Evolutionary conservation across 2,329 filamentous ascomycete genomes (phyloP).

Genomic region (Ascomycota sp.): DNA sequence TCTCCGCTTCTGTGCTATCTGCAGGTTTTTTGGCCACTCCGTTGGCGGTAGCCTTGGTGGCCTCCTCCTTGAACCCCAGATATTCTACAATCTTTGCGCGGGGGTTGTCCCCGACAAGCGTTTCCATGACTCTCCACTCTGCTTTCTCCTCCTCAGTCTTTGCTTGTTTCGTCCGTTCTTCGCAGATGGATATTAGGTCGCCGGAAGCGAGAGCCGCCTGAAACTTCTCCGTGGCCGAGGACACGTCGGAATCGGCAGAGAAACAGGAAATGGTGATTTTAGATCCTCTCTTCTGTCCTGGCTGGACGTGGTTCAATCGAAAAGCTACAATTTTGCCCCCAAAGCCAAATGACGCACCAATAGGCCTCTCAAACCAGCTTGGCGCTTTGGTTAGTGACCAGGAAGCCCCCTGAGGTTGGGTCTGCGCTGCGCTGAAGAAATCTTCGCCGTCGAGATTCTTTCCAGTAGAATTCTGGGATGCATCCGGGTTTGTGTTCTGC

Average conservation of each 20-base stretch:
- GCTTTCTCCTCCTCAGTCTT: conserved; percentile 78
- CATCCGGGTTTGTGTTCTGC: conserved; percentile 70
- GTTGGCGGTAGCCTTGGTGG: conserved; percentile 24
- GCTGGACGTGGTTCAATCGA: conserved; percentile 30
- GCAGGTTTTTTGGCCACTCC: conserved; percentile 8
- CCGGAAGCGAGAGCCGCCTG: conserved; percentile 61
- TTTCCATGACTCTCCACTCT: conserved; percentile 88
- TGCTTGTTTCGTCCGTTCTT: conserved; percentile 51
- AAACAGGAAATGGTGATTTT: conserved; percentile 73
- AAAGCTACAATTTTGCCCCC: conserved; percentile 77
- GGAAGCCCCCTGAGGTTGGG: conserved; percentile 69
- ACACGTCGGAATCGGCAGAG: conserved; percentile 65
- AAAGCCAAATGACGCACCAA: conserved; percentile 80
- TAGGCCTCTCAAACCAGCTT: conserved; percentile 70
- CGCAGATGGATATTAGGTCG: conserved; percentile 57
- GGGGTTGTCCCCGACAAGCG: conserved; percentile 65
- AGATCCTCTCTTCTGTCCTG: conserved; percentile 45
- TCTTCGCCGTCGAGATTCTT: conserved; percentile 69
- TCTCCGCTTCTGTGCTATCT: conserved; percentile 4
- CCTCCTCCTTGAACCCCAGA: conserved; percentile 59
- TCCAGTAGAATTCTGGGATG: conserved; percentile 42
- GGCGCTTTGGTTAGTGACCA: conserved; percentile 75
- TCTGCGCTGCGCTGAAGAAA: conserved; percentile 86
- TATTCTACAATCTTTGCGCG: conserved; percentile 70
- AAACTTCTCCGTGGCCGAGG: conserved; percentile 66